A percentile compares a stretch with the other conserved stretches of the same genome.
Evolutionary conservation across 2,329 filamentous ascomycete species (phyloP).

Genomic region (Pyricularia grisea): DNA sequence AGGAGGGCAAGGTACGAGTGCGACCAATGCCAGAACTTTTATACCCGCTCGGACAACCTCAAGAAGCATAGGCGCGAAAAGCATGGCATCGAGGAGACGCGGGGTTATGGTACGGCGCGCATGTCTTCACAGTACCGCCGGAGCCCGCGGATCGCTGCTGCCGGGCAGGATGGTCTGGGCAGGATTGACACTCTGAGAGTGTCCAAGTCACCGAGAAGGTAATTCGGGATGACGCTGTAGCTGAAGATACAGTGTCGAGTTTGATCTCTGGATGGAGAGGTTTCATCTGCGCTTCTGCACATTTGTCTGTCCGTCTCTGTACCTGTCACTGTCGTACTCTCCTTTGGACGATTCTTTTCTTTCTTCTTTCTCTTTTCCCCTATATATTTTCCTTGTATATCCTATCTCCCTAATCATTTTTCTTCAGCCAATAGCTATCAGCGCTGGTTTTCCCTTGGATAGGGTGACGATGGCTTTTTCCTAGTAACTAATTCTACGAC

Average conservation of each 20-base stretch:
- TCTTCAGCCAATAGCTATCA: not conserved
- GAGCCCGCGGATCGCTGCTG: not conserved
- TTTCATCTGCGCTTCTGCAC: not conserved
- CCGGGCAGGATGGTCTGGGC: not conserved
- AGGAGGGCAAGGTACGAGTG: slow-evolving; percentile 17
- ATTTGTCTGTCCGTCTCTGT: no score
- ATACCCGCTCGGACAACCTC: slow-evolving; percentile 20
- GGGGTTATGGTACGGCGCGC: not conserved
- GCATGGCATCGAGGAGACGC: not conserved
- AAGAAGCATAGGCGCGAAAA: slow-evolving; percentile 17
- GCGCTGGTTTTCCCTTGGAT: not conserved
- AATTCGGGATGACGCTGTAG: not conserved
- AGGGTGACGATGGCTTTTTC: not conserved
- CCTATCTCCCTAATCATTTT: not conserved
- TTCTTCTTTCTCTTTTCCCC: not conserved
- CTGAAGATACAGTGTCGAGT: not conserved
- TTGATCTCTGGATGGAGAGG: not conserved
- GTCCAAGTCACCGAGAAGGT: not conserved
- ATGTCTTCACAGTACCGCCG: not conserved
- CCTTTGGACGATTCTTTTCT: not conserved
- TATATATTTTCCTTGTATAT: not conserved
- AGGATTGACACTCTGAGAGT: not conserved
- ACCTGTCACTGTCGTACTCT: no score
- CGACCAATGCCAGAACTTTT: slow-evolving; percentile 17
- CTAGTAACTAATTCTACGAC: not conserved